Evolutionary conservation across 192 early-diverging fungal genomes (phyloP).

Genomic region (Rhizoclosmatium globosum): DNA sequence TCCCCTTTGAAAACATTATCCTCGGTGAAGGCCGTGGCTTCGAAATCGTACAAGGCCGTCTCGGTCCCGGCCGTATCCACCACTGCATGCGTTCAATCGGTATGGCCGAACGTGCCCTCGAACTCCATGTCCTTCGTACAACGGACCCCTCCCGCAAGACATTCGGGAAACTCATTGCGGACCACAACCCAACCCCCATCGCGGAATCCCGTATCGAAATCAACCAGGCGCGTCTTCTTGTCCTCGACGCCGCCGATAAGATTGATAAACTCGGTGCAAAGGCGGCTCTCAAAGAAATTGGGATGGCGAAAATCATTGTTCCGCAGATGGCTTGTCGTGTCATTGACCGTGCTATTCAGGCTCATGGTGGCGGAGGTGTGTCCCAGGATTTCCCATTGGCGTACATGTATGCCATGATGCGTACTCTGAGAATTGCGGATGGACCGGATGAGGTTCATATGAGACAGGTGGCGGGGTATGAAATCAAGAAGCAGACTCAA

Average conservation of each 20-base stretch:
- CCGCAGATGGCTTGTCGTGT: conserved; percentile 80
- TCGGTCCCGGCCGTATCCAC: conserved; percentile 98
- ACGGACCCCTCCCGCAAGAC: conserved; percentile 81
- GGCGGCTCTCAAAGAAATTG: conserved; percentile 91
- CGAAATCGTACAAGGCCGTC: conserved; percentile 95
- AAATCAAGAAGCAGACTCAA: conserved; percentile 43
- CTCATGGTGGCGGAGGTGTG: conserved; percentile 91
- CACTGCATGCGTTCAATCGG: conserved; percentile 98
- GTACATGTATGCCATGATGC: conserved; percentile 77
- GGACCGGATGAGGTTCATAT: conserved; percentile 94
- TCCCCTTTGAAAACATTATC: conserved; percentile 88
- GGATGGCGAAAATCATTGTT: conserved; percentile 94
- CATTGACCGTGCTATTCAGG: conserved; percentile 93
- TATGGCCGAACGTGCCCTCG: conserved; percentile 90
- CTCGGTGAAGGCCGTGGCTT: conserved; percentile 98
- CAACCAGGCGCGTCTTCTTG: conserved; percentile 90
- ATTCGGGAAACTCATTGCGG: conserved; percentile 85
- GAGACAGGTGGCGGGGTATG: conserved; percentile 74
- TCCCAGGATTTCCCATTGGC: conserved; percentile 87
- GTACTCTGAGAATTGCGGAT: conserved; percentile 92
- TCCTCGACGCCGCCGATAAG: conserved; percentile 89
- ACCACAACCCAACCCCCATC: conserved; percentile 89
- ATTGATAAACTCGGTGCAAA: conserved; percentile 92
- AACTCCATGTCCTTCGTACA: conserved; percentile 82
- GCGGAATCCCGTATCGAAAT: conserved; percentile 89